Conservation (phyloP, 768 basidiomycete genomes). For the Collybiopsis confluens region DNA sequence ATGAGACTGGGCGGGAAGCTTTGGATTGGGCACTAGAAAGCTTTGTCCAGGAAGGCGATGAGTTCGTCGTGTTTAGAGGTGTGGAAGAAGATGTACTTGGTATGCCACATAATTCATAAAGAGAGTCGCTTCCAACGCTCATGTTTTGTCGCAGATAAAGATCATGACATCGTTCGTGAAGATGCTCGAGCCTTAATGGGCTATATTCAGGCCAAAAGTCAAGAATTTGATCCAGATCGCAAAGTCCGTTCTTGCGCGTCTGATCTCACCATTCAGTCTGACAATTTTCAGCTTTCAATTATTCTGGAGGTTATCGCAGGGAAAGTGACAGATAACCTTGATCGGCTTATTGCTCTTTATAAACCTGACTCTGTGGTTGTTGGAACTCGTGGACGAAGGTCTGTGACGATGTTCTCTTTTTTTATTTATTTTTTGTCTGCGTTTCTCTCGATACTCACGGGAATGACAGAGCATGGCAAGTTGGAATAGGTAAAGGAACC, state of each 20-base stretch:
- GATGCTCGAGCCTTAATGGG: constrained; percentile 84
- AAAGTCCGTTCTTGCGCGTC: constrained; percentile 44
- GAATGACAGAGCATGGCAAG: constrained; percentile 29
- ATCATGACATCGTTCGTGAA: constrained; percentile 72
- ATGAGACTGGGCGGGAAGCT: constrained; percentile 85
- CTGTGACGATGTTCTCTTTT: constrained; percentile 19
- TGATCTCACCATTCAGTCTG: not conserved
- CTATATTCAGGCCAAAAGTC: constrained; percentile 74
- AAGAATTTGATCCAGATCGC: constrained; percentile 71
- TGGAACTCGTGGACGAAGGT: constrained; percentile 74
- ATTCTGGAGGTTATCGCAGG: constrained; percentile 95
- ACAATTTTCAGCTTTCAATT: constrained; percentile 60
- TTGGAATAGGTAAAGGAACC: constrained; percentile 13
- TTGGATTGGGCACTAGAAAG: constrained; percentile 90
- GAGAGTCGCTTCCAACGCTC: not conserved
- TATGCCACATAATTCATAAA: constrained; percentile 26
- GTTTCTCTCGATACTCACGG: constrained; percentile 12
- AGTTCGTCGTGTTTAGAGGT: constrained; percentile 87
- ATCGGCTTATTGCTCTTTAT: constrained; percentile 88
- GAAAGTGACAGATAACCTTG: constrained; percentile 82
- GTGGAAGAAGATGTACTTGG: constrained; percentile 84
- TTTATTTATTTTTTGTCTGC: not conserved
- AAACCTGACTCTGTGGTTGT: constrained; percentile 91
- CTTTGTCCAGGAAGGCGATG: constrained; percentile 85
- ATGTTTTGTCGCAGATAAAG: constrained; percentile 49